Conservation (phyloP, 306 rosid species). For the Arachis hypogaea region DNA sequence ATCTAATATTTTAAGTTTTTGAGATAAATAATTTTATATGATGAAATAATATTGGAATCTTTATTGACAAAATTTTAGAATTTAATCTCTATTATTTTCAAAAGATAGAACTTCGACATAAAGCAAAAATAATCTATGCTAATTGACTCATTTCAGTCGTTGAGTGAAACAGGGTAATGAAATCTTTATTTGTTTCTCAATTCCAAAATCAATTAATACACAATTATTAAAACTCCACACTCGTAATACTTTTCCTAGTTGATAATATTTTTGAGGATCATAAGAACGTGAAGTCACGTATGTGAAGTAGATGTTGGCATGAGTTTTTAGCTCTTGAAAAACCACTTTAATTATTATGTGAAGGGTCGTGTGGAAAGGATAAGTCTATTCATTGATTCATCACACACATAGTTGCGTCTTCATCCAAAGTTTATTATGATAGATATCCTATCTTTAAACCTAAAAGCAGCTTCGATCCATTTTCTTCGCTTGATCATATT, state of each 20-base stretch:
- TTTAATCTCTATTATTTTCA: too few species aligned
- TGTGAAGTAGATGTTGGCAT: conserved; percentile 32
- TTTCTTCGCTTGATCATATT: conserved; percentile 11
- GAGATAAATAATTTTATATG: too few species aligned
- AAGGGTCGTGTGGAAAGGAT: conserved; percentile 8
- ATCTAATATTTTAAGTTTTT: too few species aligned
- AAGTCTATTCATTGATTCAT: conserved; percentile 25
- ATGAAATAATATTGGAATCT: too few species aligned
- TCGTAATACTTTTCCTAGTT: not conserved
- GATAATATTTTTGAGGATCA: conserved; percentile 39
- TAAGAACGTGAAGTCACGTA: conserved; percentile 29
- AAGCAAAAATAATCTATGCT: too few species aligned
- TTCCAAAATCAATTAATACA: conserved; percentile 22
- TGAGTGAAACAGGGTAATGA: conserved; percentile 34
- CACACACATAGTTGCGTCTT: conserved; percentile 17
- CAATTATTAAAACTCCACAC: not conserved
- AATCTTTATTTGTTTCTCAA: not conserved
- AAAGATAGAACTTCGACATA: too few species aligned
- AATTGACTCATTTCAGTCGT: too few species aligned
- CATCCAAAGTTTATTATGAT: conserved; percentile 28
- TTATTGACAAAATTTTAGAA: too few species aligned
- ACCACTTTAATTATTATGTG: conserved; percentile 12
- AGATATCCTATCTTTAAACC: not conserved
- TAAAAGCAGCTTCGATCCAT: not conserved
- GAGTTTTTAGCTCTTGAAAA: conserved; percentile 11